Base-by-base conservation (phyloP, 495 filamentous ascomycete genomes). In the Lepraria neglecta region DNA sequence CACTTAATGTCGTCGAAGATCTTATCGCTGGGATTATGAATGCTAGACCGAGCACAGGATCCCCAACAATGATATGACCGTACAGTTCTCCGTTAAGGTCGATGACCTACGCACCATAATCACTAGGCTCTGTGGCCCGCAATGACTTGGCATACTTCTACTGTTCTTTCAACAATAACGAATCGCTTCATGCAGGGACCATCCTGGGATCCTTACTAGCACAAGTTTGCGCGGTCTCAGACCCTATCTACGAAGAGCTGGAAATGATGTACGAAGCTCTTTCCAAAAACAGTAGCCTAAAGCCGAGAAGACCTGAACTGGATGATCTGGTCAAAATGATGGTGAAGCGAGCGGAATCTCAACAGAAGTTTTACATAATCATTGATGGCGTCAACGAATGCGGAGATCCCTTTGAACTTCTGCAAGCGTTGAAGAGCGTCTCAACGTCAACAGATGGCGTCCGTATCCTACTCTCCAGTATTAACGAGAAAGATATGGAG, bases 371-470 rank as follows among this genome's bases (percentile, higher is more conserved):
- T 17, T 59, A 51, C 27, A 6, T 63, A 28, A 28, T 63, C 30
- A 11, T 63, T 10, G 61, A 63, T 38, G 61, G 61, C 30, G 33
- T 63, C 7, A 63, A 63, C 43, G 61, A 63, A 59, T 63, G 61
- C 55, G 28, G n/a, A 45, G 55, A 63, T 50, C 56, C 61, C 27
- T 40, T 44, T 33, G 61, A 40, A 11, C 28, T 63, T 30, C 47
- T 63, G 21, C 17, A 52, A 0, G 35, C 24, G 30, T 27, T 63
- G 19, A 15, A 43, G 24, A 44, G 28, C 6, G 28, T 63, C 19
- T 14, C 48, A 44, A 31, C 27, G 9, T 42, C 61, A 58, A 24
- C 28, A 24, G 38, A 11, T 24, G 24, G 35, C 27, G 51, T 63
- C 31, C 40, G 52, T n/a, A 19, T 63, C 19, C 43, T 63, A 43